These are phyloP conservation scores for Solanum sejunctum DNA, from an alignment of 257 asterid species.

Conservation along the genomic window DNA sequence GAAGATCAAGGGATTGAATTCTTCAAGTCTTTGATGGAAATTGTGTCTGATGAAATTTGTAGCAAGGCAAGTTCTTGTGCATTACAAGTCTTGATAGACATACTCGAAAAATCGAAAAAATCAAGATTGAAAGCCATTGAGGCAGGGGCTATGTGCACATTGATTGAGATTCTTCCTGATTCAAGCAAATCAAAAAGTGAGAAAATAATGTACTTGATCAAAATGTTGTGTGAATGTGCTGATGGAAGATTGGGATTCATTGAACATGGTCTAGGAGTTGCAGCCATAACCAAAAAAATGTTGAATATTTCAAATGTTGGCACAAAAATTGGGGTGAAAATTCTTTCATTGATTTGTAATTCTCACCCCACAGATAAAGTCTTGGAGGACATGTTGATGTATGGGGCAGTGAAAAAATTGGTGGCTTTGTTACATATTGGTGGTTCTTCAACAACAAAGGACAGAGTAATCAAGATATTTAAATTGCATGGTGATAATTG, in stretches of 20 bases:
- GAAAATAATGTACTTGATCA: constrained; percentile 43
- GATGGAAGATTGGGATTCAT: constrained; percentile 65
- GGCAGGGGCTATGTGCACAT: constrained; percentile 57
- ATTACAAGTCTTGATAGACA: constrained; percentile 32
- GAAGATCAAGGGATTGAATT: constrained; percentile 60
- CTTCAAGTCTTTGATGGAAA: constrained; percentile 60
- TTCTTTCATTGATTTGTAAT: constrained; percentile 50
- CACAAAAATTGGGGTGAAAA: constrained; percentile 51
- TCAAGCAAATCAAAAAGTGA: constrained; percentile 48
- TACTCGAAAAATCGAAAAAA: constrained; percentile 46
- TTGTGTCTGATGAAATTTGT: constrained; percentile 54
- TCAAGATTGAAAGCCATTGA: constrained; percentile 57
- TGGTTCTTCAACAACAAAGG: constrained; percentile 37
- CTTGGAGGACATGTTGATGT: constrained; percentile 64
- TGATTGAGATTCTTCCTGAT: constrained; percentile 71
- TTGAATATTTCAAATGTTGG: constrained; percentile 33
- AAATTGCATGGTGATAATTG: constrained; percentile 57
- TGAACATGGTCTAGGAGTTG: constrained; percentile 69
- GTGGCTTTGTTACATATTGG: constrained; percentile 47
- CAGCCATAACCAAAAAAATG: constrained; percentile 60
- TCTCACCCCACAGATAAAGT: constrained; percentile 57
- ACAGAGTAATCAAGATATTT: constrained; percentile 44
- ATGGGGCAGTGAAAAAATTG: constrained; percentile 56
- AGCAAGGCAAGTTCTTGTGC: constrained; percentile 49
- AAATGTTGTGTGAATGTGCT: constrained; percentile 60